Base-by-base conservation (phyloP, 2,329 filamentous ascomycete genomes). In the Metarhizium sp. region DNA sequence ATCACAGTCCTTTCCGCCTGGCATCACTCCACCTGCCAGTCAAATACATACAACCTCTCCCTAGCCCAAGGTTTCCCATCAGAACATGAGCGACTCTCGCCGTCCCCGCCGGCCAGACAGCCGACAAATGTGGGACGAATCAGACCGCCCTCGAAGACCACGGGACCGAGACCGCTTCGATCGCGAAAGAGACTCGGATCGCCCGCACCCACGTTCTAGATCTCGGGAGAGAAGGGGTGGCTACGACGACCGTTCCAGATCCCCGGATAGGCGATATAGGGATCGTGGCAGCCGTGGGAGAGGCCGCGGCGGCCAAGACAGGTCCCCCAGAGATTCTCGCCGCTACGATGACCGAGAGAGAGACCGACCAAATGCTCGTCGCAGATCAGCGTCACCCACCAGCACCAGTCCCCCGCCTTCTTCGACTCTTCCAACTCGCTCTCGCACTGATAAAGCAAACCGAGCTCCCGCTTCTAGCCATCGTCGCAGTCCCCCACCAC, bases 91-190 rank as follows among this genome's bases (percentile, higher is more conserved):
- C 51, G 71, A 73, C 58, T 58, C 65, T 16, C 65, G 69, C 51
- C 66, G 69, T 50, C 58, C 60, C 30, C 66, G 68, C 52, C 67
- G 71, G 49, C 66, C 67, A 29, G 82, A 86, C 61, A 82, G 78
- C 67, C 78, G 78, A 52, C 75, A 80, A 53, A 82, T 82, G 77
- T 82, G 81, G 80, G 83, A 87, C 59, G 76, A 79, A 46, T 70
- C 74, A 11, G 74, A 76, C 54, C 71, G 73, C 18, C 70, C 69
- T 53, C 66, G 66, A 50, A 68, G 67, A 53, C 53, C 50, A 36
- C 51, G 50, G 16, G 67, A 68, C 53, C 68, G 70, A 32, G 61
- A 64, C 52, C 62, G 66, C n/a, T 60, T 64, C 3, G 65, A 67
- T 50, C 61, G 64, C 45, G 65, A 68, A 51, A 62, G 69, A 43